Evolutionary conservation across 108 stramenopile genomes (phyloP).

Genomic region (Nannochloropsis oceanica): DNA sequence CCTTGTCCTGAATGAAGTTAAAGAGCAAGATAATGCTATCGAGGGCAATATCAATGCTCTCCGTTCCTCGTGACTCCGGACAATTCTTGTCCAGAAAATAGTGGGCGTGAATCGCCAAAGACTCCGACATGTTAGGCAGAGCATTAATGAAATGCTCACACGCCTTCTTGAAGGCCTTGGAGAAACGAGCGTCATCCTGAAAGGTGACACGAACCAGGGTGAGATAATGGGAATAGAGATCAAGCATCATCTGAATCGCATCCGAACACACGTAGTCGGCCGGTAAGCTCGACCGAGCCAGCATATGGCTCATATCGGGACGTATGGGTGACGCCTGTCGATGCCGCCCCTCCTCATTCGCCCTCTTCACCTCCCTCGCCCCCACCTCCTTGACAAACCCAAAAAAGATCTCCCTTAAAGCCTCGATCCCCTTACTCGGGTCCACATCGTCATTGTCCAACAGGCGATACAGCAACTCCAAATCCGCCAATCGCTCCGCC

Average conservation of each 20-base stretch:
- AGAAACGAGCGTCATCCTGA: not conserved
- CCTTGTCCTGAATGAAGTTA: constrained; percentile 19
- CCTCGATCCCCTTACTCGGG: not conserved
- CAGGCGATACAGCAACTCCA: not conserved
- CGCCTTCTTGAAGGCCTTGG: constrained; percentile 7
- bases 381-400: not conserved
- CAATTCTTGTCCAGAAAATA: constrained; percentile 14
- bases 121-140: constrained; percentile 13
- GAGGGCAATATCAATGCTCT: constrained; percentile 9
- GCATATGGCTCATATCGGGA: not conserved
- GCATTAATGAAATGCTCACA: constrained; percentile 24
- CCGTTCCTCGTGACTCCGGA: not conserved
- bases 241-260: not conserved
- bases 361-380: not conserved
- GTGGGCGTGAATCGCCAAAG: constrained; percentile 21
- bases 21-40: constrained; percentile 24
- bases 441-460: not conserved
- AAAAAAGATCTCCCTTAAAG: not conserved
- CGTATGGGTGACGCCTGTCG: not conserved
- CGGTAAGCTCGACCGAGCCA: not conserved
- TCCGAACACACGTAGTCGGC: not conserved
- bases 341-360: not conserved
- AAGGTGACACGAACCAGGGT: constrained; percentile 15
- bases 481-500: not conserved
- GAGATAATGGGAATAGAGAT: constrained; percentile 19